A percentile compares a stretch with the other conserved stretches of the same genome.
These are phyloP conservation scores for Alternaria ethzedia DNA, from an alignment of 2,329 filamentous ascomycete genomes.

Conservation along the genomic window DNA sequence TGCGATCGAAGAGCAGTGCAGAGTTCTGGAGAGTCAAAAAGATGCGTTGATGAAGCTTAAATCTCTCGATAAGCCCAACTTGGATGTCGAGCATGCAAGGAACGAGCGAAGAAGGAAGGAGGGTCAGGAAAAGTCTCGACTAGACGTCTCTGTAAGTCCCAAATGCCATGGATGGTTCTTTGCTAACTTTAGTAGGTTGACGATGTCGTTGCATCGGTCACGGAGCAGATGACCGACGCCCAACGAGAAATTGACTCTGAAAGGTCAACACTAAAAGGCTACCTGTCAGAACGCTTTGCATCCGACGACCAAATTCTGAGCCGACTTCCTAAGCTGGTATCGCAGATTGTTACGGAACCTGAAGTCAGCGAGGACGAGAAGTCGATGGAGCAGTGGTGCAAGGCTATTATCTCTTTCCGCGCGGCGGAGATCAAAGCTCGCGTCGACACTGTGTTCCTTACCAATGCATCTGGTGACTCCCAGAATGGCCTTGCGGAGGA, in stretches of 20 bases:
- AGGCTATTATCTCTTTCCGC: constrained; percentile 50
- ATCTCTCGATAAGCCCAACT: constrained; percentile 54
- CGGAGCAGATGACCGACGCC: constrained; percentile 46
- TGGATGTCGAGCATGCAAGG: constrained; percentile 45
- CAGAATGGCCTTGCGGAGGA: constrained; percentile 11
- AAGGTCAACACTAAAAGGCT: constrained; percentile 55
- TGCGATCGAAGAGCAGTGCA: constrained; percentile 68
- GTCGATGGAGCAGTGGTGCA: constrained; percentile 63
- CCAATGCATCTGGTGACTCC: constrained; percentile 30
- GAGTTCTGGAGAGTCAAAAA: constrained; percentile 66
- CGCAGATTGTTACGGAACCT: constrained; percentile 60
- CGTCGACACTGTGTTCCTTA: constrained; percentile 62
- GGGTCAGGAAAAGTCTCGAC: constrained; percentile 50
- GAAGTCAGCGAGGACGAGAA: constrained; percentile 60
- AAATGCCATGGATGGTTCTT: rapidly evolving
- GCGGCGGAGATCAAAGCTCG: constrained; percentile 51
- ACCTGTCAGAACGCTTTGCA: constrained; percentile 59
- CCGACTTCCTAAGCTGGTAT: constrained; percentile 70
- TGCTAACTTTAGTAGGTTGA: constrained; percentile 31
- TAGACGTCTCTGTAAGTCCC: constrained; percentile 46
- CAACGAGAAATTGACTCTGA: constrained; percentile 59
- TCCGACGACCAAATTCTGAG: constrained; percentile 71
- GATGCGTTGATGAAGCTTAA: constrained; percentile 64
- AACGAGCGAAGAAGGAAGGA: constrained; percentile 47
- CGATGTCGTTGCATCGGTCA: constrained; percentile 36